Evolutionary conservation across 208 protist genomes (phyloP).

Genomic region (Acanthamoeba sp.): DNA sequence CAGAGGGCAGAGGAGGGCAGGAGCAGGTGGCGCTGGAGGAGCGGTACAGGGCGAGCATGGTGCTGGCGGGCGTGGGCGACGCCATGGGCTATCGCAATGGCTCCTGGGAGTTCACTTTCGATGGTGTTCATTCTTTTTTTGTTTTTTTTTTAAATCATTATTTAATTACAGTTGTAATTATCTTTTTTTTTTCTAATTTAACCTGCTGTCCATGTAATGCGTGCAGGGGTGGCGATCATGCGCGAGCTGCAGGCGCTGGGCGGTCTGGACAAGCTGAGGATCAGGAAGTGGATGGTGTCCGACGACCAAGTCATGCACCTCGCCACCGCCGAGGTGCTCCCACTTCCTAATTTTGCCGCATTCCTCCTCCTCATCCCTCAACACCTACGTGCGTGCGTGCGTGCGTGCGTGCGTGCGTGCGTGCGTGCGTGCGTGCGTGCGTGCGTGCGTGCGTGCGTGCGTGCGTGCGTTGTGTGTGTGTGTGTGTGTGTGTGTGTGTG

Average conservation of each 20-base stretch:
- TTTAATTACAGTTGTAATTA: neutral
- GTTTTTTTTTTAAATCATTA: neutral
- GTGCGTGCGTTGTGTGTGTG: too few relatives aligned
- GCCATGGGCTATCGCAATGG: conserved; percentile 80
- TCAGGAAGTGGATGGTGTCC: conserved; percentile 22
- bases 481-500: too few relatives aligned
- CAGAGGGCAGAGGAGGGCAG: neutral
- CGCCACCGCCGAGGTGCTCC: conserved; percentile 33
- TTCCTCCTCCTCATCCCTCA: neutral
- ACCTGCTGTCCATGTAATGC: neutral
- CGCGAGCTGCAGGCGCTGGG: neutral
- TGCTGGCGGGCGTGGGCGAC: conserved; percentile 81
- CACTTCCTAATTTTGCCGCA: neutral
- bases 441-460: too few relatives aligned
- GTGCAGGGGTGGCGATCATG: neutral
- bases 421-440: too few relatives aligned
- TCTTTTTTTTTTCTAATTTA: neutral
- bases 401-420: too few relatives aligned
- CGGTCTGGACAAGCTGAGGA: conserved; percentile 26
- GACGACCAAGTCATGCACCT: conserved; percentile 63
- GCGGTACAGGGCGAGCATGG: conserved; percentile 70
- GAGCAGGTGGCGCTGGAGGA: conserved; percentile 17
- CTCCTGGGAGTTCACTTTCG: conserved; percentile 66
- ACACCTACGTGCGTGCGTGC: neutral
- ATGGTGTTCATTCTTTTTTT: neutral